A percentile compares a stretch with the other conserved stretches of the same genome.
Evolutionary conservation across 2,329 filamentous ascomycete genomes (phyloP).

Genomic region (Aspergillus japonicus): DNA sequence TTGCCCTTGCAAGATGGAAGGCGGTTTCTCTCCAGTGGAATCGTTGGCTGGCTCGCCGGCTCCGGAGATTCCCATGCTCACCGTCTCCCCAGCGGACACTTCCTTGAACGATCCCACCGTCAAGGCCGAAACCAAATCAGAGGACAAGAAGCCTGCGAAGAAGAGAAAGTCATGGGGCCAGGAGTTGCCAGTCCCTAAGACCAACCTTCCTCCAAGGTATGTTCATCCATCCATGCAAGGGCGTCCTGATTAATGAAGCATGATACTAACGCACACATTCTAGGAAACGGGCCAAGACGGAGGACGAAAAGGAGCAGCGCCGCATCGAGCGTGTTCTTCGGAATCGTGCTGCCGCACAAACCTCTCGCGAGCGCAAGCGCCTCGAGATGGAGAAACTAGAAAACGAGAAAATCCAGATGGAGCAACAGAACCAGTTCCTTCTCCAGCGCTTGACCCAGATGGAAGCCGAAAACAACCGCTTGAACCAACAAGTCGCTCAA

Average conservation of each 20-base stretch:
- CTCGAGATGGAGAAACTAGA: slow-evolving; percentile 82
- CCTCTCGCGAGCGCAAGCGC: slow-evolving; percentile 90
- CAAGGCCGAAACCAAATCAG: slow-evolving; percentile 32
- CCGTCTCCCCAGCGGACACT: slow-evolving; percentile 43
- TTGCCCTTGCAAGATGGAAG: slow-evolving; percentile 30
- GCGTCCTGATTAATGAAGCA: not conserved
- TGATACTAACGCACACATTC: slow-evolving; percentile 12
- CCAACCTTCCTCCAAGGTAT: slow-evolving; percentile 86
- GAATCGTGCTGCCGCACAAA: slow-evolving; percentile 93
- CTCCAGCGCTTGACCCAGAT: slow-evolving; percentile 62
- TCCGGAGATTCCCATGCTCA: slow-evolving; percentile 37
- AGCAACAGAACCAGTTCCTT: slow-evolving; percentile 70
- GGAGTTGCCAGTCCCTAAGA: slow-evolving; percentile 93
- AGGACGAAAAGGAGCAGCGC: slow-evolving; percentile 97
- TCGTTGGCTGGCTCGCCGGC: slow-evolving; percentile 33
- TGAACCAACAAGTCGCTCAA: slow-evolving; percentile 52
- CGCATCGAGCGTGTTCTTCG: slow-evolving; percentile 95
- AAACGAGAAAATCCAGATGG: slow-evolving; percentile 62
- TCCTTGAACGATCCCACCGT: slow-evolving; percentile 32
- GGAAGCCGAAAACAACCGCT: slow-evolving; percentile 53
- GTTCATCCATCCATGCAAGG: slow-evolving; percentile 20
- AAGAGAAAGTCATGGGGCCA: slow-evolving; percentile 99
- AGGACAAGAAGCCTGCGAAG: slow-evolving; percentile 73
- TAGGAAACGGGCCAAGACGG: slow-evolving; percentile 96
- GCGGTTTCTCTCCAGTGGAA: slow-evolving; percentile 33